Evolutionary conservation across 2,329 filamentous ascomycete species (phyloP), one percentile per base, ranked within the genome.

Genomic region (Arthroderma sp.): DNA sequence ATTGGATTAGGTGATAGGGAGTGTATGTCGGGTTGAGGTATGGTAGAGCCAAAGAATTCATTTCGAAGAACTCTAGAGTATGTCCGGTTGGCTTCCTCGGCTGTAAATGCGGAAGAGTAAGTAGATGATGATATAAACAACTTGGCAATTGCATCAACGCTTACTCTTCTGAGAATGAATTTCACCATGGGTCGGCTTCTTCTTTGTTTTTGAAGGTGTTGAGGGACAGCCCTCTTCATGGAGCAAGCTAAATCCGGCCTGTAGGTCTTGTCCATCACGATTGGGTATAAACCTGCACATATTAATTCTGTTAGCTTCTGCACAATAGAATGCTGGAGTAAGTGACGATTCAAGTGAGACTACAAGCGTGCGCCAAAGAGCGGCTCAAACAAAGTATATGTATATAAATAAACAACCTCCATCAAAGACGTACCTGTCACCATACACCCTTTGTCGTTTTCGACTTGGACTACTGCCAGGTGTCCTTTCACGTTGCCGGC

Each of bases 151-250:
- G 51, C 13, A 19, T 35, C 2, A 11, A 25, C 31, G 71, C 84
- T 67, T 77, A 91, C 90, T 93, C 72, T 84, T 91, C 70, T 98
- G 93, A 63, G 95, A 96, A 70, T 97, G 87, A 61, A 96, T 80
- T 71, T 96, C 93, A 55, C 88, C 88, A 68, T 95, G 87, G 8
- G 89, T 88, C 21, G 86, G 85, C 44, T 91, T 85, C 74, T 87
- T 91, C 74, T 88, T 89, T 59, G 86, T 81, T 68, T 85, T 88
- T 2, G 90, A 91, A 0, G 91, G 89, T 1, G 91, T 95, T 11
- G 91, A 87, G 19, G 93, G 93, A 19, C 91, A 96, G 39, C 87
- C 90, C 69, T 95, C 90, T 61, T 96, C 91, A 67, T 95, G 88
- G 28, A 97, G 78, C 57, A 97, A 76, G 68, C 85, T 95, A 73